phyloP scores from a whole-genome alignment of 768 basidiomycete genomes.

The Strobilomyces confusus region DNA sequence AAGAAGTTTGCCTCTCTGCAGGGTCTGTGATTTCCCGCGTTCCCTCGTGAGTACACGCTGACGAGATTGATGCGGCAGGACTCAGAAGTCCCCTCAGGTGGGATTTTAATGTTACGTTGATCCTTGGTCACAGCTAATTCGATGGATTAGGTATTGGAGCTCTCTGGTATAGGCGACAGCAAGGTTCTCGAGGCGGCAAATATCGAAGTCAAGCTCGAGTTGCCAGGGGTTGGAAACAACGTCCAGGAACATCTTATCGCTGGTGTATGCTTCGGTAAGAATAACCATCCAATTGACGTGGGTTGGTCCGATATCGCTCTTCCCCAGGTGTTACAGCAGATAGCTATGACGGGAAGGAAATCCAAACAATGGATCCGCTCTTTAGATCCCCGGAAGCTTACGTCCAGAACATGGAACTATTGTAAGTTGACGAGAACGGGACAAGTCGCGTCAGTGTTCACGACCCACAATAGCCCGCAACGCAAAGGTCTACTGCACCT shows the following conservation, averaged over 20 bases:
- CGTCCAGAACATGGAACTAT: not conserved
- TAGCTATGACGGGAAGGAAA: not conserved
- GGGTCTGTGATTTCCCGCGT: not conserved
- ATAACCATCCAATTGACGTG: not conserved
- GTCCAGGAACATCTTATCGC: constrained; percentile 1
- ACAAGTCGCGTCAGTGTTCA: not conserved
- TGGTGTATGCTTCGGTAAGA: not conserved
- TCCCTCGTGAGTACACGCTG: not conserved
- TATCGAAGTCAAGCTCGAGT: not conserved
- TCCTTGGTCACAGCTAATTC: not conserved
- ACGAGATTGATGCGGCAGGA: not conserved
- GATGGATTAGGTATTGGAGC: not conserved
- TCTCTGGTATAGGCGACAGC: constrained; percentile 1
- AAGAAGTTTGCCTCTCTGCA: constrained; percentile 1
- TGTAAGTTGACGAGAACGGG: not conserved
- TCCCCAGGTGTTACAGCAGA: not conserved
- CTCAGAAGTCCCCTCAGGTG: constrained; percentile 1
- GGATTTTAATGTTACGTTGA: not conserved
- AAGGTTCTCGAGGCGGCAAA: not conserved
- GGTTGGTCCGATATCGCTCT: not conserved
- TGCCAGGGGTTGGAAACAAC: constrained; percentile 2
- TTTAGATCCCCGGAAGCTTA: not conserved
- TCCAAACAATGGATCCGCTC: constrained; percentile 1
- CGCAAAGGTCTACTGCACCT: constrained; percentile 1
- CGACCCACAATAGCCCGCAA: not conserved